A percentile compares a stretch with the other conserved stretches of the same genome.
phyloP scores from a whole-genome alignment of 169 alveolate species.

The Eimeria sp. region DNA sequence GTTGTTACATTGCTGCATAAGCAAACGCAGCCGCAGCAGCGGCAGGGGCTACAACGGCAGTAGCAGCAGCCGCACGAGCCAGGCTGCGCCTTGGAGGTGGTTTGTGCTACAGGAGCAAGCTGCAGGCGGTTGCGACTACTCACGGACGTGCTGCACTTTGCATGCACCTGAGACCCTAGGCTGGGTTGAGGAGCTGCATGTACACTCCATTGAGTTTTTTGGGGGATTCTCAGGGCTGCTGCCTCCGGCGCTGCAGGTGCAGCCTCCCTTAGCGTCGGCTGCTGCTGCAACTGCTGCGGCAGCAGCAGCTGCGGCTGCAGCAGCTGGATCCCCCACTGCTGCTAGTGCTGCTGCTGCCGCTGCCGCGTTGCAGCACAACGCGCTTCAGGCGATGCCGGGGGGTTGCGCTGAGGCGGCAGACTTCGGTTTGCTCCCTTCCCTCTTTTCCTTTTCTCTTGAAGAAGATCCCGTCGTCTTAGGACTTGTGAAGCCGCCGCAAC shows the following conservation, averaged over 20 bases:
- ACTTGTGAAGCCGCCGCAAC: not conserved
- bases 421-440: not conserved
- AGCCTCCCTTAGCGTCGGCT: conserved; percentile 51
- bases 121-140: not conserved
- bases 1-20: not conserved
- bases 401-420: conserved; percentile 35
- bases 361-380: conserved; percentile 53
- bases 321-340: not conserved
- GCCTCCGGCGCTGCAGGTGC: conserved; percentile 10
- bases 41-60: not conserved
- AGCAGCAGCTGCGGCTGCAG: not conserved
- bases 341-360: conserved; percentile 19
- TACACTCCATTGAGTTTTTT: conserved; percentile 33
- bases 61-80: conserved; percentile 14
- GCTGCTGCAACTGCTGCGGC: conserved; percentile 43
- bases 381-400: not conserved
- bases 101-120: conserved; percentile 41
- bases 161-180: not conserved
- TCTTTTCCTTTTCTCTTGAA: conserved; percentile 26
- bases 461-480: conserved; percentile 34
- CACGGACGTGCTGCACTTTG: conserved; percentile 26
- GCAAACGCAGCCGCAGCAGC: not conserved
- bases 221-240: conserved; percentile 43
- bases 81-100: not conserved
- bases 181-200: conserved; percentile 50